phyloP scores from a whole-genome alignment of 2,329 filamentous ascomycete species.

The Bipolaris bicolor region DNA sequence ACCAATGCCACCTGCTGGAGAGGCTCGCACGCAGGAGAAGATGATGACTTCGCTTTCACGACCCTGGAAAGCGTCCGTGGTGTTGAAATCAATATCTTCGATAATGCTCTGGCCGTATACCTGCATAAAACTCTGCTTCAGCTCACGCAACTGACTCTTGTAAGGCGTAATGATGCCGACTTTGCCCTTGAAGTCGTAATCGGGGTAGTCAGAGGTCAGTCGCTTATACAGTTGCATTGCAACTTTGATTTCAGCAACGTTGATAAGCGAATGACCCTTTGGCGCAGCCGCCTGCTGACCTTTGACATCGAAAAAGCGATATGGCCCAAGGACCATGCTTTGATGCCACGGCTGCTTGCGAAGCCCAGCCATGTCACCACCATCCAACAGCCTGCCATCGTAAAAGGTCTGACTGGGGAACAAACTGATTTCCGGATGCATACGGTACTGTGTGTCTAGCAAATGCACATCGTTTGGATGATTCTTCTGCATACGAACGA shows the following conservation, averaged over 20 bases:
- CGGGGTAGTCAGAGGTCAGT: constrained; percentile 72
- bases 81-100: constrained; percentile 92
- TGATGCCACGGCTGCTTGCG: constrained; percentile 85
- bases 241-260: constrained; percentile 83
- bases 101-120: constrained; percentile 77
- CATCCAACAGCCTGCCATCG: constrained; percentile 84
- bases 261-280: constrained; percentile 88
- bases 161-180: constrained; percentile 98
- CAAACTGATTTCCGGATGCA: constrained; percentile 94
- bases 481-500: constrained; percentile 97
- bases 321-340: constrained; percentile 81
- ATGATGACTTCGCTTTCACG: constrained; percentile 98
- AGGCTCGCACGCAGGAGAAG: constrained; percentile 96
- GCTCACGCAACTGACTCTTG: constrained; percentile 85
- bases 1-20: constrained; percentile 90
- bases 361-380: constrained; percentile 77
- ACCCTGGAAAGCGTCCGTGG: constrained; percentile 96
- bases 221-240: constrained; percentile 85
- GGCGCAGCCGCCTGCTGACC: constrained; percentile 83
- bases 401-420: constrained; percentile 95
- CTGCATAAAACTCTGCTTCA: constrained; percentile 75
- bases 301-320: constrained; percentile 95
- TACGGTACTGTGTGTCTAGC: constrained; percentile 97
- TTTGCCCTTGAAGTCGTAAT: constrained; percentile 76
- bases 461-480: constrained; percentile 87